Evolutionary conservation across 176 grass and related monocot species (phyloP).

Genomic region (Carex pumila): DNA sequence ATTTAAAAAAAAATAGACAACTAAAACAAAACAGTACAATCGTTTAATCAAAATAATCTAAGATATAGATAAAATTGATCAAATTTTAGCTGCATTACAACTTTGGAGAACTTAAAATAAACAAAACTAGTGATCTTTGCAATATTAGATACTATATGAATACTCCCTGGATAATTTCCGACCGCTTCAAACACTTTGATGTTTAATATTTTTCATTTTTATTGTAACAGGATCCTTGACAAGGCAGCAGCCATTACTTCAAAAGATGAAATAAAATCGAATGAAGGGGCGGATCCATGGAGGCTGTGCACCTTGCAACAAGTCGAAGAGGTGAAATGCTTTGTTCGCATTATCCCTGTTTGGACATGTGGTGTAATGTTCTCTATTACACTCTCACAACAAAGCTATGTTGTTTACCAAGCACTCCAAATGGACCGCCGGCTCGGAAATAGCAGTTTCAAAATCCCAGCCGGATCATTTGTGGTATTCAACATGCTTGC

Average conservation of each 20-base stretch:
- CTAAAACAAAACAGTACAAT: no score
- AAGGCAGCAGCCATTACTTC: slow-evolving; percentile 33
- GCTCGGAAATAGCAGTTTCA: slow-evolving; percentile 24
- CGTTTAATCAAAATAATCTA: no score
- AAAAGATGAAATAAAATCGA: slow-evolving; percentile 1
- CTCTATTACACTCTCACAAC: slow-evolving; percentile 43
- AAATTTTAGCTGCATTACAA: not conserved
- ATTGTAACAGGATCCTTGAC: slow-evolving; percentile 38
- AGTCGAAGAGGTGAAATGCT: slow-evolving; percentile 74
- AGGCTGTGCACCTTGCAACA: slow-evolving; percentile 59
- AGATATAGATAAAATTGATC: no score
- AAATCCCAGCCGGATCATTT: slow-evolving; percentile 48
- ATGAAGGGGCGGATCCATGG: slow-evolving; percentile 24
- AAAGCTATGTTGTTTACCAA: slow-evolving; percentile 52
- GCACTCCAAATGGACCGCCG: slow-evolving; percentile 50
- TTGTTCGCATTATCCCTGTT: slow-evolving; percentile 45
- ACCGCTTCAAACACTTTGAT: not conserved
- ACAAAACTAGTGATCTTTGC: not conserved
- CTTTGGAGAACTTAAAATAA: not conserved
- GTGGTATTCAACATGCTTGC: slow-evolving; percentile 72
- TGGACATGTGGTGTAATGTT: slow-evolving; percentile 53
- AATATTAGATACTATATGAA: not conserved
- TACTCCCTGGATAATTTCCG: not conserved
- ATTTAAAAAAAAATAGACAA: no score
- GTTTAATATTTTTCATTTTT: not conserved